Conservation (phyloP, 345 rosid species). For the Salix udensis region DNA sequence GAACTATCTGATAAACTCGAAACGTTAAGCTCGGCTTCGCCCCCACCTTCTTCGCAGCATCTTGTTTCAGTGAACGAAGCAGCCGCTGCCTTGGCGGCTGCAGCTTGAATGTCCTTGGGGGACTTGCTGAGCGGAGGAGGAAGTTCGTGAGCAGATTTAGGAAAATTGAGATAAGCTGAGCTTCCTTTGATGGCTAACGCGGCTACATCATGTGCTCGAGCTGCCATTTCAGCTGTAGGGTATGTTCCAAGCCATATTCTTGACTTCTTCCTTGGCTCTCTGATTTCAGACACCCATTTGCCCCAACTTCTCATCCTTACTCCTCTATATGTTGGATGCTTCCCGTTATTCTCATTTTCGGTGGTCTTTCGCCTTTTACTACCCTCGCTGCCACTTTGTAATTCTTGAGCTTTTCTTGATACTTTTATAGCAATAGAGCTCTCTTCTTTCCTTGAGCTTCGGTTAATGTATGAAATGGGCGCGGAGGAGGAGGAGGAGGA, state of each 20-base stretch:
- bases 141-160: slow-evolving; percentile 41
- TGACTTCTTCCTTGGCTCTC: slow-evolving; percentile 74
- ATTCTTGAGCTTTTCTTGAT: slow-evolving; percentile 35
- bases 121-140: slow-evolving; percentile 50
- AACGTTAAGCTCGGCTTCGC: slow-evolving; percentile 19
- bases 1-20: slow-evolving; percentile 22
- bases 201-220: slow-evolving; percentile 81
- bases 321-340: slow-evolving; percentile 61
- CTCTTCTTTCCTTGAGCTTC: slow-evolving; percentile 10
- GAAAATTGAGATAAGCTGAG: slow-evolving; percentile 62
- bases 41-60: slow-evolving; percentile 21
- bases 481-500: slow-evolving; percentile 18
- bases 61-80: slow-evolving; percentile 24
- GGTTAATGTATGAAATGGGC: slow-evolving; percentile 15
- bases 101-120: slow-evolving; percentile 59
- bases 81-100: slow-evolving; percentile 55
- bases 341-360: slow-evolving; percentile 18
- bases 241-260: slow-evolving; percentile 84
- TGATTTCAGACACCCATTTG: slow-evolving; percentile 84
- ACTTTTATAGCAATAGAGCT: slow-evolving; percentile 14
- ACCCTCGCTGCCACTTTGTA: slow-evolving; percentile 4
- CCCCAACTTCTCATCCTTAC: slow-evolving; percentile 82
- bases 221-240: slow-evolving; percentile 77
- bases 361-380: slow-evolving; percentile 28
- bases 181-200: slow-evolving; percentile 69